Percentiles rank a stretch among this genome's conserved stretches.
phyloP scores from a whole-genome alignment of 164 flowering plant genomes.

The Berberis thunbergii region DNA sequence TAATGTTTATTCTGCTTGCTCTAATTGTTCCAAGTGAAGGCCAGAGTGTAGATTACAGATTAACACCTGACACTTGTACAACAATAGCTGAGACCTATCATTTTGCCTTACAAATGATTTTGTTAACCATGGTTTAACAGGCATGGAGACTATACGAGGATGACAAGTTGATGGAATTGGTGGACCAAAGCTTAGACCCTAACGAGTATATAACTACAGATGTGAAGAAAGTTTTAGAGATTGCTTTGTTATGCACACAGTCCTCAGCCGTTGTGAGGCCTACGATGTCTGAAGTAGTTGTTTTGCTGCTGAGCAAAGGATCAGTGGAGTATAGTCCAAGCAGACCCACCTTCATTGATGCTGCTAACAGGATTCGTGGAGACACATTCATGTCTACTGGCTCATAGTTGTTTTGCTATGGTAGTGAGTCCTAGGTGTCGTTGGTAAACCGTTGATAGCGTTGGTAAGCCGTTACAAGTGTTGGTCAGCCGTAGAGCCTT shows the following conservation, averaged over 20 bases:
- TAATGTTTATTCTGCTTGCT: too few relatives aligned
- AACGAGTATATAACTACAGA: slow-evolving; percentile 21
- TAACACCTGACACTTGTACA: too few relatives aligned
- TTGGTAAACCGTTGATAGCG: too few relatives aligned
- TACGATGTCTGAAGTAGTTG: slow-evolving; percentile 14
- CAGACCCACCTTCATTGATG: slow-evolving; percentile 13
- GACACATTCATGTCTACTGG: slow-evolving; percentile 16
- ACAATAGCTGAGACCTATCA: too few relatives aligned
- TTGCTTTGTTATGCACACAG: slow-evolving; percentile 11
- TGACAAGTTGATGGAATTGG: slow-evolving; percentile 8
- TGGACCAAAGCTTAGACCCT: slow-evolving; percentile 17
- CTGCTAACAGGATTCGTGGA: slow-evolving; percentile 6
- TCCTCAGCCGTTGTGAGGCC: slow-evolving; percentile 12
- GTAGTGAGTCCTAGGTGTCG: too few relatives aligned
- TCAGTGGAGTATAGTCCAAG: slow-evolving; percentile 3
- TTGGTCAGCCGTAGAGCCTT: too few relatives aligned
- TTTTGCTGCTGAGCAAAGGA: slow-evolving; percentile 7
- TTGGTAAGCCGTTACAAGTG: too few relatives aligned
- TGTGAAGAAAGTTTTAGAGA: slow-evolving; percentile 25
- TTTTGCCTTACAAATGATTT: too few relatives aligned
- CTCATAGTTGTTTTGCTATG: slow-evolving; percentile 23
- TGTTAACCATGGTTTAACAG: neutral
- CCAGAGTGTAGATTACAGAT: too few relatives aligned
- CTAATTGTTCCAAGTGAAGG: too few relatives aligned
- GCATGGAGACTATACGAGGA: slow-evolving; percentile 14